A percentile compares a stretch with the other conserved stretches of the same genome.
phyloP scores from a whole-genome alignment of 495 filamentous ascomycete species.

The Choiromyces venosus region DNA sequence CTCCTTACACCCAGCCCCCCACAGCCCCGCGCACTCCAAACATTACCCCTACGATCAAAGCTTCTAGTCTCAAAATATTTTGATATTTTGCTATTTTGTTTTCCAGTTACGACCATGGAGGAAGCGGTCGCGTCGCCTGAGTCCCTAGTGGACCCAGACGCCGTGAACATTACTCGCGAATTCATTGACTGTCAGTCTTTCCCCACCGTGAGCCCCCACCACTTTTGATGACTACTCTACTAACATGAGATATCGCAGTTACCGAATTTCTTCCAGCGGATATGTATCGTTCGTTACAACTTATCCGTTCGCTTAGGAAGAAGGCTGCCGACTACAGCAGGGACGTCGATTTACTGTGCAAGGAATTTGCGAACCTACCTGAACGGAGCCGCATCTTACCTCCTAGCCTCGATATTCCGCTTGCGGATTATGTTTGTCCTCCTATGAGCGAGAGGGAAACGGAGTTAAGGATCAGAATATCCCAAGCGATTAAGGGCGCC shows the following conservation, averaged over 20 bases:
- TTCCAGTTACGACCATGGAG: neutral
- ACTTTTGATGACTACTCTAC: neutral
- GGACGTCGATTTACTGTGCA: constrained; percentile 66
- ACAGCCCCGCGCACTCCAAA: neutral
- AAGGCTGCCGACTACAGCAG: constrained; percentile 61
- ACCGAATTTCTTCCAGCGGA: constrained; percentile 96
- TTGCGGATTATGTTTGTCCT: constrained; percentile 12
- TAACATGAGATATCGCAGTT: constrained; percentile 42
- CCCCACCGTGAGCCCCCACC: neutral
- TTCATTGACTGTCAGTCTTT: constrained; percentile 68
- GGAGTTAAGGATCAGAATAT: constrained; percentile 68
- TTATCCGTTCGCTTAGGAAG: constrained; percentile 76
- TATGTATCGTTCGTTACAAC: constrained; percentile 78
- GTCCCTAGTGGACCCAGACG: constrained; percentile 64
- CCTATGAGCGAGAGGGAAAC: constrained; percentile 40
- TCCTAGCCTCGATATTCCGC: neutral
- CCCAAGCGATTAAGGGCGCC: constrained; percentile 64
- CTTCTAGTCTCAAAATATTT: neutral
- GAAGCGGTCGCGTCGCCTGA: constrained; percentile 1
- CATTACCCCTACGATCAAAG: neutral
- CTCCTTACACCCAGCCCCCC: neutral
- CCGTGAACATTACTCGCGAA: constrained; percentile 88
- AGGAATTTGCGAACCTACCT: constrained; percentile 67
- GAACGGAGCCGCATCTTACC: constrained; percentile 47
- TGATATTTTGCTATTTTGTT: neutral